A percentile compares a stretch with the other conserved stretches of the same genome.
Evolutionary conservation across 148 eudicot species (phyloP).

Genomic region (Diospyros kaki): DNA sequence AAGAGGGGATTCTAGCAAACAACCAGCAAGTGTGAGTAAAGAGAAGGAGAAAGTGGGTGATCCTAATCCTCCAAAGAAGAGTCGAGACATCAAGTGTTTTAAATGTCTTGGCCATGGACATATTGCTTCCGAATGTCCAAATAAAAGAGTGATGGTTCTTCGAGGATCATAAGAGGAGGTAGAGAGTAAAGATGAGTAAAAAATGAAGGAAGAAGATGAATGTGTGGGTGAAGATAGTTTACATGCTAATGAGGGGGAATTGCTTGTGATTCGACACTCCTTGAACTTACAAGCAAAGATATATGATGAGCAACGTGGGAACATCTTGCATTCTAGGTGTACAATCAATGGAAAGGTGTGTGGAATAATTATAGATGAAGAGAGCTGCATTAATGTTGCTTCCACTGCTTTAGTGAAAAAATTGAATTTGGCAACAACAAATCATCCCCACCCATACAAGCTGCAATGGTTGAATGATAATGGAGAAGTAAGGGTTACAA

Average conservation of each 20-base stretch:
- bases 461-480: conserved; percentile 4
- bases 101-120: conserved; percentile 12
- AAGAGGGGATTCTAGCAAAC: too few relatives aligned
- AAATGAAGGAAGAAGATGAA: conserved; percentile 5
- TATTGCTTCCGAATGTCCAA: conserved; percentile 11
- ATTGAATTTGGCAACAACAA: neutral
- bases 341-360: neutral
- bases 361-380: neutral
- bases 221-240: neutral
- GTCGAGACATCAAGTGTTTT: conserved; percentile 11
- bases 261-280: neutral
- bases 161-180: neutral
- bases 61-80: neutral
- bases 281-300: neutral
- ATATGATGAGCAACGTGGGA: conserved; percentile 6
- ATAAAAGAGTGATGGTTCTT: conserved; percentile 5
- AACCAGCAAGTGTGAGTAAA: neutral
- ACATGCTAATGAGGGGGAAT: neutral
- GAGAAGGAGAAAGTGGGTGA: neutral
- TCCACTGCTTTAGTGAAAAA: neutral
- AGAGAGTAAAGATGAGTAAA: neutral
- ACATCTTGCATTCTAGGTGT: conserved; percentile 11
- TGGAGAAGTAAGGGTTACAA: neutral
- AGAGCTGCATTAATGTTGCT: neutral
- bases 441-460: neutral